Evolutionary conservation across 2,329 filamentous ascomycete species (phyloP).

Genomic region (Stemphylium vesicarium): DNA sequence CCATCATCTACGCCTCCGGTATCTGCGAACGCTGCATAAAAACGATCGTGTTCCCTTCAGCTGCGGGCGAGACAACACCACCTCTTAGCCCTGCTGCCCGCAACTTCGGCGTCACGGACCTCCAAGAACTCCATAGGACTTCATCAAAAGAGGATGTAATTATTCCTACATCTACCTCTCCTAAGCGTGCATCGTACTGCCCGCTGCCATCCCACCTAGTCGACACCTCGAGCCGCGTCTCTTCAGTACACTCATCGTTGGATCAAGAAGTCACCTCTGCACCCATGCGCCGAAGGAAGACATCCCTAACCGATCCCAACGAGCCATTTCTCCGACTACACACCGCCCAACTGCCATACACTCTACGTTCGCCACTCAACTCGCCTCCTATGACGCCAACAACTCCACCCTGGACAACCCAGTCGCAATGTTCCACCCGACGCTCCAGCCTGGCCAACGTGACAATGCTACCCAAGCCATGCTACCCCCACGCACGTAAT

Average conservation of each 20-base stretch:
- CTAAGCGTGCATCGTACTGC: conserved; percentile 25
- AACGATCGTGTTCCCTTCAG: conserved; percentile 30
- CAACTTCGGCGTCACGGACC: conserved; percentile 33
- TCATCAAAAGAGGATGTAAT: conserved; percentile 21
- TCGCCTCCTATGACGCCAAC: conserved; percentile 29
- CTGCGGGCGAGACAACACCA: conserved; percentile 34
- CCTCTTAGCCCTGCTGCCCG: conserved; percentile 31
- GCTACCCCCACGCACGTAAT: conserved; percentile 27
- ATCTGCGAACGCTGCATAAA: conserved; percentile 42
- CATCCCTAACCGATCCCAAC: conserved; percentile 40
- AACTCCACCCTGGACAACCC: conserved; percentile 31
- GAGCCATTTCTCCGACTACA: conserved; percentile 39
- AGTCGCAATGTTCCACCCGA: conserved; percentile 26
- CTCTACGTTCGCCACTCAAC: conserved; percentile 10
- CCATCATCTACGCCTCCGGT: conserved; percentile 35
- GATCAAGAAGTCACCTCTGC: conserved; percentile 14
- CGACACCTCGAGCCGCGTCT: conserved; percentile 41
- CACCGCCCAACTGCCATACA: conserved; percentile 26
- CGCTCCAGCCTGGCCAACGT: conserved; percentile 36
- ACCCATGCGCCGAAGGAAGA: conserved; percentile 28
- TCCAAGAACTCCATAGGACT: conserved; percentile 26
- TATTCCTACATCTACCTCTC: conserved; percentile 21
- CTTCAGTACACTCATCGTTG: conserved; percentile 36
- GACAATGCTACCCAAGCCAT: conserved; percentile 24
- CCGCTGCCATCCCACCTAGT: conserved; percentile 28